phyloP scores from a whole-genome alignment of 2,329 filamentous ascomycete species.

The Xylaria sp. region DNA sequence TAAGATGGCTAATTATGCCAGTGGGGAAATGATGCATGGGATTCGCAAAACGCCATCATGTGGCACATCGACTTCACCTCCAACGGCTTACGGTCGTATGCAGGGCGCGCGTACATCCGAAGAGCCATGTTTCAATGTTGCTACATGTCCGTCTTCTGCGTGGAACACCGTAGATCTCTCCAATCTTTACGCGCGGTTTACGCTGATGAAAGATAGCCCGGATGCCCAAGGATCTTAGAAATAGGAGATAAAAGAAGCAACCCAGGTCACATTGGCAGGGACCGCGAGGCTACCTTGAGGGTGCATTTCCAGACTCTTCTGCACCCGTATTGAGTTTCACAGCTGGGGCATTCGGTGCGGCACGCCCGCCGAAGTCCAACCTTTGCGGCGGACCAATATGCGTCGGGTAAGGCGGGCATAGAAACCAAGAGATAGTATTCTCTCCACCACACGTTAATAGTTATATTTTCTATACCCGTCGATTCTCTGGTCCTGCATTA shows the following conservation, averaged over 20 bases:
- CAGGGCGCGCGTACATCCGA: slow-evolving; percentile 4
- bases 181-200: slow-evolving; percentile 13
- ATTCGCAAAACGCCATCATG: slow-evolving; percentile 34
- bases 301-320: not conserved
- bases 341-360: not conserved
- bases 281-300: not conserved
- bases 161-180: slow-evolving; percentile 18
- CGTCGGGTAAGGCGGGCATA: not conserved
- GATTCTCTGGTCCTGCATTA: not conserved
- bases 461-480: not conserved
- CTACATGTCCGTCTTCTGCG: slow-evolving; percentile 12
- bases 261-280: not conserved
- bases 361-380: not conserved
- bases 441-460: not conserved
- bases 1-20: not conserved
- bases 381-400: not conserved
- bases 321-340: not conserved
- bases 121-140: slow-evolving; percentile 7
- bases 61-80: slow-evolving; percentile 18
- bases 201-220: not conserved
- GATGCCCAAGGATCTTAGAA: not conserved
- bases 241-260: not conserved
- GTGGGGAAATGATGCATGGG: slow-evolving; percentile 29
- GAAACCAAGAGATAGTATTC: not conserved
- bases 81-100: slow-evolving; percentile 19